Evolutionary conservation across 2,329 filamentous ascomycete species (phyloP).

Genomic region (Blastomyces parvus): DNA sequence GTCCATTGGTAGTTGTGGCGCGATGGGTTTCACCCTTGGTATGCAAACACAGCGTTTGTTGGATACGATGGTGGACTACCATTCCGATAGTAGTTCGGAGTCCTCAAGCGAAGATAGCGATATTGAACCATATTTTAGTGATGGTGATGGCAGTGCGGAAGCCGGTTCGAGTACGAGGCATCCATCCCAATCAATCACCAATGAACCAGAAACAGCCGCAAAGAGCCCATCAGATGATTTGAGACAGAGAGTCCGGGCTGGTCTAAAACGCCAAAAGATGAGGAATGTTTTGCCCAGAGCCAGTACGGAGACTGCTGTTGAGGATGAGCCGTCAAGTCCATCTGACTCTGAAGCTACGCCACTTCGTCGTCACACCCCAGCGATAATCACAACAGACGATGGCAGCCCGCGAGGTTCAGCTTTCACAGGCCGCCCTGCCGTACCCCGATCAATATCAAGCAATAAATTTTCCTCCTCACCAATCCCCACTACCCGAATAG

Average conservation of each 20-base stretch:
- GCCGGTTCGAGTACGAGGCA: background rate
- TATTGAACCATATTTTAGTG: slow-evolving; percentile 33
- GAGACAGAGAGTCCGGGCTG: background rate
- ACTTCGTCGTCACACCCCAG: slow-evolving; percentile 5
- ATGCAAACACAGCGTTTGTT: slow-evolving; percentile 67
- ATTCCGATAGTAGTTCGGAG: slow-evolving; percentile 38
- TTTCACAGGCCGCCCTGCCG: slow-evolving; percentile 18
- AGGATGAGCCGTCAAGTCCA: slow-evolving; percentile 9
- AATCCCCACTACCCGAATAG: slow-evolving; percentile 60
- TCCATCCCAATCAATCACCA: background rate
- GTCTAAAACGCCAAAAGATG: slow-evolving; percentile 1
- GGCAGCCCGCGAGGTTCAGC: slow-evolving; percentile 14
- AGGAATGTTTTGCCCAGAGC: background rate
- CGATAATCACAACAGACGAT: slow-evolving; percentile 10
- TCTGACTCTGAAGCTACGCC: slow-evolving; percentile 8
- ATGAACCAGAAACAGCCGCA: background rate
- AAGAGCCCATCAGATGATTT: background rate
- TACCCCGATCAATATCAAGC: slow-evolving; percentile 27
- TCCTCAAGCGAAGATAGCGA: slow-evolving; percentile 34
- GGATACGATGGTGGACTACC: slow-evolving; percentile 48
- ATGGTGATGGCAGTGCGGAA: slow-evolving; percentile 29
- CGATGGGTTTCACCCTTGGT: slow-evolving; percentile 56
- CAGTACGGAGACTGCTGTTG: slow-evolving; percentile 10
- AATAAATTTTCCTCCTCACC: slow-evolving; percentile 59
- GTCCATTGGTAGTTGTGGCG: slow-evolving; percentile 39